phyloP scores from a whole-genome alignment of 768 basidiomycete species.

The Rhodotorula kratochvilovae region DNA sequence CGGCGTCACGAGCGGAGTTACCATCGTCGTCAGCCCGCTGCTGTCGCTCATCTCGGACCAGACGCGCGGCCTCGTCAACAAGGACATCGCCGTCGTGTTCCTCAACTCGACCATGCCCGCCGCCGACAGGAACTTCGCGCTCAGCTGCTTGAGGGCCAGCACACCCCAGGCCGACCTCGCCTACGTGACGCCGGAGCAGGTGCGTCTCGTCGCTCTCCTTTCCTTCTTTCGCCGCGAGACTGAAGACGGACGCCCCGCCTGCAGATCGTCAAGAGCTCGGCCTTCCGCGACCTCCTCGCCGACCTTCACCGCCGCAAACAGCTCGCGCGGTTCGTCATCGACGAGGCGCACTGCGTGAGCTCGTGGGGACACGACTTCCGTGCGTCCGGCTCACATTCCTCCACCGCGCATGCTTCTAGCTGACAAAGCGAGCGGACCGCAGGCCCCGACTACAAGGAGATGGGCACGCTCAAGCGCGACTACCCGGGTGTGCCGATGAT shows the following conservation, averaged over 20 bases:
- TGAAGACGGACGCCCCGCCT: neutral
- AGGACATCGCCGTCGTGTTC: conserved; percentile 64
- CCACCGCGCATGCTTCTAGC: neutral
- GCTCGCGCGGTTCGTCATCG: conserved; percentile 85
- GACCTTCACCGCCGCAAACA: conserved; percentile 58
- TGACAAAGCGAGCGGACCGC: neutral
- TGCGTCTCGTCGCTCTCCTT: conserved; percentile 44
- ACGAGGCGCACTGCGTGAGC: conserved; percentile 92
- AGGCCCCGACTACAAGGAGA: conserved; percentile 60
- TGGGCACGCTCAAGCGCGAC: conserved; percentile 64
- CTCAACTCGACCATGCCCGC: conserved; percentile 57
- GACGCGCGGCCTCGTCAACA: conserved; percentile 61
- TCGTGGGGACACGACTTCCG: conserved; percentile 90
- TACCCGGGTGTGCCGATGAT: conserved; percentile 84
- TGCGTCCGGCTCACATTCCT: conserved; percentile 39
- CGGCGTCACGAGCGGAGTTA: conserved; percentile 72
- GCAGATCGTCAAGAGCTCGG: conserved; percentile 54
- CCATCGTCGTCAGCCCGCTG: conserved; percentile 84
- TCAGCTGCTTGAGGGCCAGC: conserved; percentile 43
- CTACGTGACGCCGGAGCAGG: conserved; percentile 88
- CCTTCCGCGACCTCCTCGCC: conserved; percentile 57
- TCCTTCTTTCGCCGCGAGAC: no score
- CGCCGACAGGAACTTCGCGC: conserved; percentile 44
- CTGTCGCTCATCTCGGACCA: conserved; percentile 87
- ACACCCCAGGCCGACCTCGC: conserved; percentile 59